A percentile compares a stretch with the other conserved stretches of the same genome.
These are phyloP conservation scores for Dictyostelium discoideum DNA, from an alignment of 78 protist genomes.

Conservation along the genomic window DNA sequence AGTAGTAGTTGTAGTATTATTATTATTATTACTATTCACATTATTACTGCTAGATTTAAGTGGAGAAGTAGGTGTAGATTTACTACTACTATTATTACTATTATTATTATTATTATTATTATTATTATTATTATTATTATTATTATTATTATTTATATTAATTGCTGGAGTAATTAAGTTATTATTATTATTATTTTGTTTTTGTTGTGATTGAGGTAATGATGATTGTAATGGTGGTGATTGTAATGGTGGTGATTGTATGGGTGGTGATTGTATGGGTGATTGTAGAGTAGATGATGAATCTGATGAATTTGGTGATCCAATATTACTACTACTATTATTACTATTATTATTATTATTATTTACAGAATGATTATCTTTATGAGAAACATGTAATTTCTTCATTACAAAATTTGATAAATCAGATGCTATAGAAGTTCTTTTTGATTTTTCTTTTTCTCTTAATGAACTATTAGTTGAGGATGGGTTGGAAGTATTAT, in stretches of 20 bases:
- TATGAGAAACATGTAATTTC: background rate
- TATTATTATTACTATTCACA: too few species aligned
- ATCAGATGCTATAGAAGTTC: background rate
- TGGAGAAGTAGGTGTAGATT: constrained; percentile 9
- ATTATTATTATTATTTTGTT: background rate
- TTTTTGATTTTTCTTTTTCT: constrained; percentile 8
- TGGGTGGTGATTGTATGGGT: background rate
- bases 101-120: too few species aligned
- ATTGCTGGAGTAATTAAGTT: background rate
- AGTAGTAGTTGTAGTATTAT: background rate
- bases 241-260: background rate
- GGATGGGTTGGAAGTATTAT: background rate
- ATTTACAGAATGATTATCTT: background rate
- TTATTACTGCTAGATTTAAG: background rate
- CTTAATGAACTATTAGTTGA: background rate
- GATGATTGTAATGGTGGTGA: background rate
- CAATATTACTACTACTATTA: background rate
- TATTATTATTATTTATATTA: background rate
- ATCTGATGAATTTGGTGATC: background rate
- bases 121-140: too few species aligned
- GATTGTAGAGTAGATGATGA: background rate
- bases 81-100: background rate
- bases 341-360: background rate
- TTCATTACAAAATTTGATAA: constrained; percentile 1
- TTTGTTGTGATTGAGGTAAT: background rate